Evolutionary conservation across 345 rosid species (phyloP).

Genomic region (Pugionium cornutum): DNA sequence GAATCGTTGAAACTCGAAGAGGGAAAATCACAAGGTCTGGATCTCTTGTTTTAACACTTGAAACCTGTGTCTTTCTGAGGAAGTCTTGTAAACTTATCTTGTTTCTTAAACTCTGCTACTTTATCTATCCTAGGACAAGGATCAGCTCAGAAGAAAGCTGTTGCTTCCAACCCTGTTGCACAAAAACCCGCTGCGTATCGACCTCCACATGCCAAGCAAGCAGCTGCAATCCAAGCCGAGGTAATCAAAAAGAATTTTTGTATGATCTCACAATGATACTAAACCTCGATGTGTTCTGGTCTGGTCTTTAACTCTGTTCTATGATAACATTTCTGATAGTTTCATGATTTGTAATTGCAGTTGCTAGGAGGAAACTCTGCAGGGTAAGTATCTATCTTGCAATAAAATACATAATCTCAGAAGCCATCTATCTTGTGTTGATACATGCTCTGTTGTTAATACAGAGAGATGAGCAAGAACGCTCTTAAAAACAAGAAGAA

Average conservation of each 20-base stretch:
- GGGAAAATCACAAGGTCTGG: slow-evolving; percentile 61
- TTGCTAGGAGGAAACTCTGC: slow-evolving; percentile 60
- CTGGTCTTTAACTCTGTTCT: too few species aligned
- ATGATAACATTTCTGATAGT: slow-evolving; percentile 36
- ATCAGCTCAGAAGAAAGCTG: slow-evolving; percentile 51
- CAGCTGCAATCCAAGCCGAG: slow-evolving; percentile 85
- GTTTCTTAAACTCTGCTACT: slow-evolving; percentile 18
- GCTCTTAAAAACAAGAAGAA: slow-evolving; percentile 90
- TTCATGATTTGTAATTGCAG: slow-evolving; percentile 49
- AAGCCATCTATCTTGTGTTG: not conserved
- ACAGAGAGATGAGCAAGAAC: slow-evolving; percentile 82
- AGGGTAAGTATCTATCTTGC: slow-evolving; percentile 56
- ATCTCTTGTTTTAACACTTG: slow-evolving; percentile 7
- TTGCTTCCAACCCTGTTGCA: slow-evolving; percentile 45
- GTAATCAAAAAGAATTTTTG: slow-evolving; percentile 42
- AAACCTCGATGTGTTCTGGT: not conserved
- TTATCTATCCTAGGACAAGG: slow-evolving; percentile 54
- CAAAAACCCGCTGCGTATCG: slow-evolving; percentile 90
- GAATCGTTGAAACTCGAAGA: slow-evolving; percentile 65
- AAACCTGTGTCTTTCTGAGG: slow-evolving; percentile 7
- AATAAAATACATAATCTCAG: not conserved
- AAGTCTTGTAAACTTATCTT: slow-evolving; percentile 4
- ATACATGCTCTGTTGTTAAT: slow-evolving; percentile 9
- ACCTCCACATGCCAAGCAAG: slow-evolving; percentile 87
- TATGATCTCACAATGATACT: not conserved